Base-by-base conservation (phyloP, 2,329 filamentous ascomycete genomes). In the Incumbomyces delicatus region DNA sequence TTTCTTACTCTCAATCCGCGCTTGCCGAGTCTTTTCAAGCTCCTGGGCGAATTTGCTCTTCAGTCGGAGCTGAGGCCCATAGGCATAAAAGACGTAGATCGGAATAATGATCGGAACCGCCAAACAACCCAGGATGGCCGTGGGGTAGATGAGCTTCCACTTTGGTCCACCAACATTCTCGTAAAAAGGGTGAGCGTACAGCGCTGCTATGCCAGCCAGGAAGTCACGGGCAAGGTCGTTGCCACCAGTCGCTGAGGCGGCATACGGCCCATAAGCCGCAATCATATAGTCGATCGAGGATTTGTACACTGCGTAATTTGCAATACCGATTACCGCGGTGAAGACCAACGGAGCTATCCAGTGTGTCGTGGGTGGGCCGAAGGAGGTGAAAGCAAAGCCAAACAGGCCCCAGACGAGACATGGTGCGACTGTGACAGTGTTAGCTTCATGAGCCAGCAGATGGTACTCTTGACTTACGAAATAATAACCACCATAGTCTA, bases 201-300 rank as follows among this genome's bases (percentile, higher is more conserved):
- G 67, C 1, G 78, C 77, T 10, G 78, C 70, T 20, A 81, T 63
- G 40, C 80, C 79, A 1, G 80, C 78, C 2, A 83, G 64, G 55
- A 82, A 74, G 53, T 83, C 80, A 51, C 80, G 71, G 20, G 78
- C 72, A 61, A 80, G 81, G 13, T 78, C 80, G 54, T 83, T 83
- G 14, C 80, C 79, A 36, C 80, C 80, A 0, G 78, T 82, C 1
- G 80, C 80, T 0, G 77, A 81, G 7, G 80, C 78, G 1, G 79
- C 76, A 61, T 80, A 83, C 0, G 75, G 74, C 0, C 79, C 80
- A 56, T 84, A 84, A 2, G 79, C 78, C 45, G 75, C 79, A 41
- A 80, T 76, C 70, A 78, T 77, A 60, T 79, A 79, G 57, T 79
- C 76, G 53, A 83, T 80, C 2, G 77, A 80, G 6, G 78, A 75